A percentile compares a stretch with the other conserved stretches of the same genome.
Evolutionary conservation across 805 yeast species (phyloP).

Genomic region (Lipomyces anomalus): DNA sequence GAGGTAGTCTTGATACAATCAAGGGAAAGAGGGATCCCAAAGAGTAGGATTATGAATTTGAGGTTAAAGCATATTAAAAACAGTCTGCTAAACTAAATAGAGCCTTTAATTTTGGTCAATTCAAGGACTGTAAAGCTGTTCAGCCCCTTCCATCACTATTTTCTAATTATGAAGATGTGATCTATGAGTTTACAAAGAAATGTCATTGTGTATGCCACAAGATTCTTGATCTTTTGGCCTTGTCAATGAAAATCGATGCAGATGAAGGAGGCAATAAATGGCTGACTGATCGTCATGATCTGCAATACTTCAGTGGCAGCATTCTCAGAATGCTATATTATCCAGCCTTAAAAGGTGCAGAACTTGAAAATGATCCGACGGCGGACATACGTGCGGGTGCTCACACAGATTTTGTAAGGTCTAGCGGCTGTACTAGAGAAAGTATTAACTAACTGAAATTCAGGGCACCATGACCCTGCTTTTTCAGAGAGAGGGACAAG

Average conservation of each 20-base stretch:
- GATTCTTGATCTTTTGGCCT: slow-evolving; percentile 52
- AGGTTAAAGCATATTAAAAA: too few species aligned
- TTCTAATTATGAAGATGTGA: slow-evolving; percentile 36
- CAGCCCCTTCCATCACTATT: slow-evolving; percentile 51
- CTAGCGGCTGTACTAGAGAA: neutral
- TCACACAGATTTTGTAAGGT: slow-evolving; percentile 60
- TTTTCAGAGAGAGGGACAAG: slow-evolving; percentile 64
- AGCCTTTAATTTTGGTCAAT: slow-evolving; percentile 60
- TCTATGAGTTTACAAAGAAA: slow-evolving; percentile 37
- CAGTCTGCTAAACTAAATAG: too few species aligned
- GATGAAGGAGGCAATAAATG: slow-evolving; percentile 49
- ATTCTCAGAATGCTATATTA: slow-evolving; percentile 67
- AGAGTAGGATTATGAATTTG: slow-evolving; percentile 39
- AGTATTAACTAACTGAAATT: neutral
- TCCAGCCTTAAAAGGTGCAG: slow-evolving; percentile 39
- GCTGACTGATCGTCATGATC: slow-evolving; percentile 57
- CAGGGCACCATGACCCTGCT: slow-evolving; percentile 63
- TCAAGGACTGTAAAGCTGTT: slow-evolving; percentile 38
- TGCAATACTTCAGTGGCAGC: slow-evolving; percentile 51
- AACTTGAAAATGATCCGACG: slow-evolving; percentile 45
- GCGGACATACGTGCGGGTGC: slow-evolving; percentile 63
- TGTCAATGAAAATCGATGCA: slow-evolving; percentile 58
- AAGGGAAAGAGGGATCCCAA: slow-evolving; percentile 40
- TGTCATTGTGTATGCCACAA: slow-evolving; percentile 46
- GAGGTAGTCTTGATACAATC: slow-evolving; percentile 33